Percentiles rank a stretch among this genome's conserved stretches.
Evolutionary conservation across 495 filamentous ascomycete genomes (phyloP).

Genomic region (Aspergillus heteromorphus): DNA sequence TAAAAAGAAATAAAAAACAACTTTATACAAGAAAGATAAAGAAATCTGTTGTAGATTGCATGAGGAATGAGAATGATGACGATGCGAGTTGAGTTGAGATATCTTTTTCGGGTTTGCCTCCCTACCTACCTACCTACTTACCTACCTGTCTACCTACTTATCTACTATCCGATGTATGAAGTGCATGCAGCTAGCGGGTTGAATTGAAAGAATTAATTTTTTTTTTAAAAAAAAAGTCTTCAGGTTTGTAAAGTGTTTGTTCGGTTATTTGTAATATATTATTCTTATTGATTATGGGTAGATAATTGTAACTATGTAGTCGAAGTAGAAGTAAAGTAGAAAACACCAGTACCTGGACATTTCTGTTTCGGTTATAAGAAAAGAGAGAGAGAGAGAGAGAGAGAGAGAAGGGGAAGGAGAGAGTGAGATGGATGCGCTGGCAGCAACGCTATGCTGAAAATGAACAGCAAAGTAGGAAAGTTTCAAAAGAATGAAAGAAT

Average conservation of each 20-base stretch:
- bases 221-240: too few relatives aligned
- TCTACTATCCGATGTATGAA: neutral
- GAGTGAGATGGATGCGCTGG: neutral
- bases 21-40: neutral
- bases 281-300: neutral
- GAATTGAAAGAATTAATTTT: neutral
- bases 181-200: neutral
- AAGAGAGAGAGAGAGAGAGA: neutral
- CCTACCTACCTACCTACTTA: too few relatives aligned
- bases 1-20: constrained; percentile 2
- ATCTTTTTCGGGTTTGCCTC: constrained; percentile 1
- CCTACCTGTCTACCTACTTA: too few relatives aligned
- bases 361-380: neutral
- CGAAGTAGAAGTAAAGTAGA: too few relatives aligned
- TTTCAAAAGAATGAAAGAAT: neutral
- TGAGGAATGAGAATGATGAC: neutral
- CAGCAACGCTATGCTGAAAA: neutral
- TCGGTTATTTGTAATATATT: neutral
- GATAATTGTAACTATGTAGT: neutral
- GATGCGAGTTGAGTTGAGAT: neutral
- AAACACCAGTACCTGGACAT: neutral
- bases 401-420: neutral
- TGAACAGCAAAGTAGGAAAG: neutral
- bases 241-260: neutral
- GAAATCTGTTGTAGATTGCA: too few relatives aligned